A percentile compares a stretch with the other conserved stretches of the same genome.
Evolutionary conservation across 176 grass and related monocot species (phyloP).

Genomic region (Oryza brachyantha): DNA sequence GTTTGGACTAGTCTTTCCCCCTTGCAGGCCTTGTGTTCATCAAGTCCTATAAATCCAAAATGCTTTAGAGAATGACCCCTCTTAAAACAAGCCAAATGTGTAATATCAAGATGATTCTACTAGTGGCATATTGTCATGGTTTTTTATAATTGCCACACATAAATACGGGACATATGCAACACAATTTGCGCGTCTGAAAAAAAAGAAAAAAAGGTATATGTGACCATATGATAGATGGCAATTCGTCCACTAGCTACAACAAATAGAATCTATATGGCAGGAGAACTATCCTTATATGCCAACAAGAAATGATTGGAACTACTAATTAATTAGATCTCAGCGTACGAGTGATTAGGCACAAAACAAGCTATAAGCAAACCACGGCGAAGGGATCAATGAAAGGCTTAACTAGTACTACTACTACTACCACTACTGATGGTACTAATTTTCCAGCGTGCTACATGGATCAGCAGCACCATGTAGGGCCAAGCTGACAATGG

Average conservation of each 20-base stretch:
- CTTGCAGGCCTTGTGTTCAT: constrained; percentile 14
- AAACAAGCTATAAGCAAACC: too few species aligned
- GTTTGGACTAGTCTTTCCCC: background rate
- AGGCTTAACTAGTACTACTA: too few species aligned
- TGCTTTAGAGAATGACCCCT: constrained; percentile 34
- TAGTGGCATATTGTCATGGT: background rate
- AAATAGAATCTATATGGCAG: background rate
- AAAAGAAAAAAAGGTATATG: background rate
- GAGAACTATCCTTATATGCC: constrained; percentile 5
- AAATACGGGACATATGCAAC: background rate
- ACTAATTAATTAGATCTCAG: background rate
- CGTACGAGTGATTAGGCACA: too few species aligned
- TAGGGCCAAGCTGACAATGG: too few species aligned
- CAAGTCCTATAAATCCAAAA: background rate
- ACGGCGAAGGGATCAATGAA: too few species aligned
- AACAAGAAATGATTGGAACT: constrained; percentile 19
- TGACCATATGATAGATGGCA: too few species aligned
- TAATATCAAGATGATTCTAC: background rate
- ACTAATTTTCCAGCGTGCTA: too few species aligned
- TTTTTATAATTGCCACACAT: constrained; percentile 33
- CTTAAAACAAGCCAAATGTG: background rate
- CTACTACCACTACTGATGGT: too few species aligned
- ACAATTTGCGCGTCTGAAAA: background rate
- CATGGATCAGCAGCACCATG: too few species aligned
- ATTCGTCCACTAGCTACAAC: too few species aligned